Evolutionary conservation across 805 yeast genomes (phyloP), one percentile per base, ranked within the genome.

Genomic region (Wickerhamomyces canadensis): DNA sequence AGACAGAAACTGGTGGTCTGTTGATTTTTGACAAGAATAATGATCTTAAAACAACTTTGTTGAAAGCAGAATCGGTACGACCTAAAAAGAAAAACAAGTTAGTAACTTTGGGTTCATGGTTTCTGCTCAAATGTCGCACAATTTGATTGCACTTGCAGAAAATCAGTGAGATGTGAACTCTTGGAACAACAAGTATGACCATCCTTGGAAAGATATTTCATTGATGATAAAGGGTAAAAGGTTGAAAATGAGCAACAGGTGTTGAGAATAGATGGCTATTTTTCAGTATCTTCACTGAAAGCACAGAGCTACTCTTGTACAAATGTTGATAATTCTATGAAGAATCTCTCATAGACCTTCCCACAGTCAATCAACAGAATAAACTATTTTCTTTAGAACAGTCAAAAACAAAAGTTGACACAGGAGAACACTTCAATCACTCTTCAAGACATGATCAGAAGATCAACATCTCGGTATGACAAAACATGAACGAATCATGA

Each of bases 61-160:
- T 93, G 94, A 93, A 93, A 67, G 89, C 81, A 72, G 95, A 87
- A 70, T 89, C 97, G 63, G 98, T 91, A 78, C 98, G 96, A 78
- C 96, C 95, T 75, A 57, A 41, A 46, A 34, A 29, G 12, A 38
- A 42, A 48, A 40, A 45, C 40, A 45, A 38, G 76, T 70, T 64
- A 64, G 66, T 62, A 62, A 29, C 32, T 29, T 29, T 29, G 32
- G 32, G 32, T 29, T 29, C 23, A 29, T 27, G 32, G 24, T 55
- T 64, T 70, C 77, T 72, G 78, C 78, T 72, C 78, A 65, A 64
- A 64, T 53, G 55, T 43, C 59, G 59, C 59, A 55, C 59, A 55
- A 53, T 45, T 45, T 40, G 45, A 48, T 52, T 54, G 66, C 66
- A 62, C 67, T 62, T 63, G 67, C 67, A 62, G 67, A 53, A 52